A percentile compares a stretch with the other conserved stretches of the same genome.
Conservation (phyloP, 176 grass and related monocot genomes). For the Metroxylon sagu region DNA sequence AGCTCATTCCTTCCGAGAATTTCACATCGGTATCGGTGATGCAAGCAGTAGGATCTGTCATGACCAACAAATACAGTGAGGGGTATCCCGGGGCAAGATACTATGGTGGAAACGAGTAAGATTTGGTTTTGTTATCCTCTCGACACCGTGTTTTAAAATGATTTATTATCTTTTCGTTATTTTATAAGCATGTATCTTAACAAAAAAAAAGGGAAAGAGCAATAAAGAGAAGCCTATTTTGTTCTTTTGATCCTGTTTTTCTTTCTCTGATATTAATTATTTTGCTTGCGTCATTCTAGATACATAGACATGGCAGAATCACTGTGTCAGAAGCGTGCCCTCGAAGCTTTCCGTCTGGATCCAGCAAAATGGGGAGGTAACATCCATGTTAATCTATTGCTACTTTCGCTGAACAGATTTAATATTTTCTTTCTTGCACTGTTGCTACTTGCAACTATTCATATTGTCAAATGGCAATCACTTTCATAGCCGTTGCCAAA, state of each 20-base stretch:
- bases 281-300: slow-evolving; percentile 37
- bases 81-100: slow-evolving; percentile 99
- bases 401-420: neutral
- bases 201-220: no score
- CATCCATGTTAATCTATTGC: neutral
- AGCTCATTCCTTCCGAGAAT: slow-evolving; percentile 98
- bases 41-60: slow-evolving; percentile 94
- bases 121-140: neutral
- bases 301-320: slow-evolving; percentile 94
- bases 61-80: slow-evolving; percentile 99
- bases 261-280: neutral
- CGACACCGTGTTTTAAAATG: neutral
- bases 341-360: slow-evolving; percentile 80
- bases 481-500: no score
- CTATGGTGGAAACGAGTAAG: slow-evolving; percentile 96
- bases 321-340: slow-evolving; percentile 87
- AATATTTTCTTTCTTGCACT: no score
- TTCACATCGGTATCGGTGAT: slow-evolving; percentile 94
- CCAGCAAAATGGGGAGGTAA: slow-evolving; percentile 98
- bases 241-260: no score
- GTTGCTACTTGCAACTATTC: no score
- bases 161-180: neutral
- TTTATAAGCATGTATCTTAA: neutral
- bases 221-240: no score
- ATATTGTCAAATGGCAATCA: no score